Percentiles rank a stretch among this genome's conserved stretches.
These are phyloP conservation scores for Heterobasidion occidentale DNA, from an alignment of 1,284 basidiomycete species.

Conservation along the genomic window DNA sequence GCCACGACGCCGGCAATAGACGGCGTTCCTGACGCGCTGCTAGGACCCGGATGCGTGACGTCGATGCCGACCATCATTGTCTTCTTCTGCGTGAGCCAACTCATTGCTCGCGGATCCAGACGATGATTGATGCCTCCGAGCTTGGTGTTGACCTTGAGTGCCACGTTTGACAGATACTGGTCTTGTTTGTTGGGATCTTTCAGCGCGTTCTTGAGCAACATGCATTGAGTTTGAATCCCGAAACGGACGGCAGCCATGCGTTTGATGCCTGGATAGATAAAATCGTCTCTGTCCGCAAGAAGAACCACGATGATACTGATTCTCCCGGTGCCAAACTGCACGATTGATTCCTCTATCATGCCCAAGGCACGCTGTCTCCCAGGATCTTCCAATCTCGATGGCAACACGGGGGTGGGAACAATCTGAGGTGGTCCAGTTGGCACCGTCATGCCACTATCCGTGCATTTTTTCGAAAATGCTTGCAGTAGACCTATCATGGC, in stretches of 20 bases:
- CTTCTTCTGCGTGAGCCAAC: constrained; percentile 53
- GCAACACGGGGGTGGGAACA: constrained; percentile 23
- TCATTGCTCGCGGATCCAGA: constrained; percentile 44
- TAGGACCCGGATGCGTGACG: constrained; percentile 64
- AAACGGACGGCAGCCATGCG: constrained; percentile 61
- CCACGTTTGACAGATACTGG: constrained; percentile 73
- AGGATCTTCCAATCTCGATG: constrained; percentile 27
- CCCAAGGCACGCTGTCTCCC: constrained; percentile 32
- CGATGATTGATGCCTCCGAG: constrained; percentile 72
- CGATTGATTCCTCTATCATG: constrained; percentile 32
- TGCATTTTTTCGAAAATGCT: constrained; percentile 45
- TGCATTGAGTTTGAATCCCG: constrained; percentile 62
- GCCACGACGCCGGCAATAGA: constrained; percentile 76
- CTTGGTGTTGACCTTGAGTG: constrained; percentile 61
- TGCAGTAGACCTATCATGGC: constrained; percentile 31
- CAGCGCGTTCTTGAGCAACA: constrained; percentile 55
- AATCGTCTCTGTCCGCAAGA: constrained; percentile 55
- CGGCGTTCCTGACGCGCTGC: constrained; percentile 52
- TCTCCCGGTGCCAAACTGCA: constrained; percentile 15
- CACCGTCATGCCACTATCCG: constrained; percentile 44
- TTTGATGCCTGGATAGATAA: constrained; percentile 70
- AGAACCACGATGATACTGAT: constrained; percentile 57
- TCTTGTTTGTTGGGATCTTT: constrained; percentile 45
- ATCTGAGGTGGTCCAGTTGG: constrained; percentile 29
- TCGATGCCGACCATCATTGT: constrained; percentile 81